Evolutionary conservation across 2,329 filamentous ascomycete genomes (phyloP).

Genomic region (Colletotrichum liriopes): DNA sequence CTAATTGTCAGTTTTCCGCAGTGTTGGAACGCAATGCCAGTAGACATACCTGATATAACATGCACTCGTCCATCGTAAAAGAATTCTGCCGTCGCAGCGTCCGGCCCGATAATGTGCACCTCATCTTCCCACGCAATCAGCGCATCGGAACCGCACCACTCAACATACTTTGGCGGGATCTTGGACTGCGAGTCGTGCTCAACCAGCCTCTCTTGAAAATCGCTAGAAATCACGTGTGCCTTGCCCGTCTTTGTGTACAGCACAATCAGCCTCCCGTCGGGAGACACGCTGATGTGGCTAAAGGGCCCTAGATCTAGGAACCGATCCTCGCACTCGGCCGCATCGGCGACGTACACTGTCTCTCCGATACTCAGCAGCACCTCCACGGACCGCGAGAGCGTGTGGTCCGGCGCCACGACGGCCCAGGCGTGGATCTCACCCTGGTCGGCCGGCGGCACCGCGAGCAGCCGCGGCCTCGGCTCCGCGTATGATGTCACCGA

Average conservation of each 20-base stretch:
- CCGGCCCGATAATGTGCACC: slow-evolving; percentile 91
- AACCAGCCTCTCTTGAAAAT: slow-evolving; percentile 93
- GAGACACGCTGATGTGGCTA: slow-evolving; percentile 89
- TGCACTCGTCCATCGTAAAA: slow-evolving; percentile 95
- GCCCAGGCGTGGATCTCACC: slow-evolving; percentile 90
- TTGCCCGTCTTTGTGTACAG: slow-evolving; percentile 89
- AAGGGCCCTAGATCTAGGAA: slow-evolving; percentile 94
- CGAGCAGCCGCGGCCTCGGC: slow-evolving; percentile 87
- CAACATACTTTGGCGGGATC: slow-evolving; percentile 87
- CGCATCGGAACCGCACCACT: slow-evolving; percentile 97
- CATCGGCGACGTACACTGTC: slow-evolving; percentile 90
- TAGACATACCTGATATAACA: slow-evolving; percentile 80
- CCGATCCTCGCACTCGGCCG: slow-evolving; percentile 91
- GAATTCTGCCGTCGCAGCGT: slow-evolving; percentile 81
- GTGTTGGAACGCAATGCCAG: not conserved
- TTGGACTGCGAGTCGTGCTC: slow-evolving; percentile 92
- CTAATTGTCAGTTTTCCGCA: slow-evolving; percentile 40
- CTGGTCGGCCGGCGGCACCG: slow-evolving; percentile 81
- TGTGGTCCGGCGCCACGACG: slow-evolving; percentile 88
- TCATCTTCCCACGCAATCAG: slow-evolving; percentile 98
- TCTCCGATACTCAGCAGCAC: slow-evolving; percentile 87
- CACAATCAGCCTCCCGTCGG: slow-evolving; percentile 89
- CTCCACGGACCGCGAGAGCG: slow-evolving; percentile 93
- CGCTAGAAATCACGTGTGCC: slow-evolving; percentile 93
- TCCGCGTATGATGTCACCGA: slow-evolving; percentile 92